Conservation (phyloP, 768 basidiomycete genomes). For the Suillus occidentalis region DNA sequence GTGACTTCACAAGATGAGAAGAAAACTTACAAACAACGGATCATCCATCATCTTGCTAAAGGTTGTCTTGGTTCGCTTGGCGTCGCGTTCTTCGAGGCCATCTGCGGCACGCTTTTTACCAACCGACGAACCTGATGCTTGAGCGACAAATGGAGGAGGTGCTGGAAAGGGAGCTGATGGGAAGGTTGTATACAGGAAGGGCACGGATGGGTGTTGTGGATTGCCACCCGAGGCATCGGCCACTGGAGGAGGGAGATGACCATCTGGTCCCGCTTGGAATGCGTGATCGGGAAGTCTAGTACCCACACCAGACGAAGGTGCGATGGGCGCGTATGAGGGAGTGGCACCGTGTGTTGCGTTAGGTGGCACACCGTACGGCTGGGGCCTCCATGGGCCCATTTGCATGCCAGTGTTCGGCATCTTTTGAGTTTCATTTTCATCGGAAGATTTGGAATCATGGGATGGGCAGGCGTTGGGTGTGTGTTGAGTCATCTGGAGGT, state of each 20-base stretch:
- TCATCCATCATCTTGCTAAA: background rate
- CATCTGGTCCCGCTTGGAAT: background rate
- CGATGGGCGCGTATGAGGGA: background rate
- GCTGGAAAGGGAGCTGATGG: too few species aligned
- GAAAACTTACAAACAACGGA: background rate
- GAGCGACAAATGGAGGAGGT: background rate
- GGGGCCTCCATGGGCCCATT: background rate
- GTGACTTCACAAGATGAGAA: background rate
- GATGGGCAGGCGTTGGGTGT: background rate
- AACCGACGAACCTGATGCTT: background rate
- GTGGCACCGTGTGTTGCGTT: background rate
- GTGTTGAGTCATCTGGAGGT: background rate
- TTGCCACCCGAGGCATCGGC: background rate
- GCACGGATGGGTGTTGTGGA: background rate
- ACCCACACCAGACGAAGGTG: background rate
- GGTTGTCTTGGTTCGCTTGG: background rate
- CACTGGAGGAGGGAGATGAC: background rate
- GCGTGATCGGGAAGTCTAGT: background rate
- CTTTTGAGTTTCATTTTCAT: too few species aligned
- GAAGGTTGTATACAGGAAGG: background rate
- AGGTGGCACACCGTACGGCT: background rate
- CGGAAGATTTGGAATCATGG: background rate
- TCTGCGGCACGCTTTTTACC: background rate
- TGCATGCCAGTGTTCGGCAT: background rate
- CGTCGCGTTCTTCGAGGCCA: background rate